Conservation (phyloP, 2,329 filamentous ascomycete species). For the Colletotrichum cordylinicola region DNA sequence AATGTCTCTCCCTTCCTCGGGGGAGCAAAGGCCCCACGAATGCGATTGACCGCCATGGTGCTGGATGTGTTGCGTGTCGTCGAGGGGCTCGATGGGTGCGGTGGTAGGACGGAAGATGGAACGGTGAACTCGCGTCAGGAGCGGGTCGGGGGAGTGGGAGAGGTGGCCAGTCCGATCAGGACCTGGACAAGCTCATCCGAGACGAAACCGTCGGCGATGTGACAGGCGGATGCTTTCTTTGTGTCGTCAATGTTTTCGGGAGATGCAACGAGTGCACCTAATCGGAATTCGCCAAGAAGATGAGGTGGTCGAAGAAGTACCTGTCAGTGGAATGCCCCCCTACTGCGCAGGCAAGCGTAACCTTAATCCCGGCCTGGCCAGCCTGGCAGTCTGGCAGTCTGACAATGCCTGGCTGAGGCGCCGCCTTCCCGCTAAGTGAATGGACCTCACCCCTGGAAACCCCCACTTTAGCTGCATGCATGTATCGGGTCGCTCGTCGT, state of each 20-base stretch:
- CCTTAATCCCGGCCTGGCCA: conserved; percentile 18
- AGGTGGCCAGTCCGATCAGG: conserved; percentile 18
- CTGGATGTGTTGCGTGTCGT: conserved; percentile 25
- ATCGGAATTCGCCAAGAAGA: conserved; percentile 18
- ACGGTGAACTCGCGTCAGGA: neutral
- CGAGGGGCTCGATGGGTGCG: conserved; percentile 29
- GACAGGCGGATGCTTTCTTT: neutral
- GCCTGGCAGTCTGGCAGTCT: neutral
- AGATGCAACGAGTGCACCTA: conserved; percentile 6
- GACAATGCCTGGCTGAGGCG: conserved; percentile 1
- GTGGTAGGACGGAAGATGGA: neutral
- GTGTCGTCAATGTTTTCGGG: neutral
- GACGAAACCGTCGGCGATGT: neutral
- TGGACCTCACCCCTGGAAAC: neutral
- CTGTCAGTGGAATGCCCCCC: conserved; percentile 15
- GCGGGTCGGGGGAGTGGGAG: neutral
- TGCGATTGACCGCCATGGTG: conserved; percentile 93
- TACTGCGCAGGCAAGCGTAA: conserved; percentile 11
- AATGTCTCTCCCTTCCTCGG: conserved; percentile 98
- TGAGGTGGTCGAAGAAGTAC: conserved; percentile 22
- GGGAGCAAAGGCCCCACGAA: conserved; percentile 89
- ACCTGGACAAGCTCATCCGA: conserved; percentile 20
- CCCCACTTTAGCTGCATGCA: neutral
- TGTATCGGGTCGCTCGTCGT: neutral
- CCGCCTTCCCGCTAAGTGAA: conserved; percentile 10